Conservation (phyloP, 768 basidiomycete genomes). For the Neoboletus brunneissimus region DNA sequence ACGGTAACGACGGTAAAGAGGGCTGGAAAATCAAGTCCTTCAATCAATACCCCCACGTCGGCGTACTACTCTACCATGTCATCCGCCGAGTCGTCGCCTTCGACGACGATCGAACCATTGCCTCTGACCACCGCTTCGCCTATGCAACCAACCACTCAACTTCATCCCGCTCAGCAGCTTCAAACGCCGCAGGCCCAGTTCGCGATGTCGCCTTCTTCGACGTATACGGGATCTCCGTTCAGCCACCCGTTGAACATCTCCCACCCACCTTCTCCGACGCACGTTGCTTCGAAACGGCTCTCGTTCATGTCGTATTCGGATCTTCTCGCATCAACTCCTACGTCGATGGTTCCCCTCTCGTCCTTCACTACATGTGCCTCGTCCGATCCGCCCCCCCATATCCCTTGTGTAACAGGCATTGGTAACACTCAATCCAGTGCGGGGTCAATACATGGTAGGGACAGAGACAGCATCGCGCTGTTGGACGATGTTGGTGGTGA, state of each 20-base stretch:
- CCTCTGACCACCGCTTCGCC: conserved; percentile 23
- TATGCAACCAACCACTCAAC: conserved; percentile 19
- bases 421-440: conserved; percentile 29
- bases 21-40: conserved; percentile 16
- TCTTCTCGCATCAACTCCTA: conserved; percentile 74
- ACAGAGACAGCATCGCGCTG: conserved; percentile 43
- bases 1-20: conserved; percentile 5
- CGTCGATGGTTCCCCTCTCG: conserved; percentile 66
- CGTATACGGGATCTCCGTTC: conserved; percentile 29
- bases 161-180: conserved; percentile 14
- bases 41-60: conserved; percentile 47
- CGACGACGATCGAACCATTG: conserved; percentile 36
- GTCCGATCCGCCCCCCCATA: conserved; percentile 69
- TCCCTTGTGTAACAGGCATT: conserved; percentile 55
- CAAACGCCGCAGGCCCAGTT: conserved; percentile 9
- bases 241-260: conserved; percentile 22
- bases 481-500: conserved; percentile 74
- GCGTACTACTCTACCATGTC: conserved; percentile 44
- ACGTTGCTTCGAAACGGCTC: conserved; percentile 59
- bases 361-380: conserved; percentile 65
- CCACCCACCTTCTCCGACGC: conserved; percentile 47
- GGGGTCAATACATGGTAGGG: conserved; percentile 27
- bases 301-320: conserved; percentile 91
- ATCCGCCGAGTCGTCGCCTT: conserved; percentile 39
- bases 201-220: conserved; percentile 22